These are phyloP conservation scores for Ganoderma meredithae DNA, from an alignment of 1,284 basidiomycete genomes.

Conservation along the genomic window DNA sequence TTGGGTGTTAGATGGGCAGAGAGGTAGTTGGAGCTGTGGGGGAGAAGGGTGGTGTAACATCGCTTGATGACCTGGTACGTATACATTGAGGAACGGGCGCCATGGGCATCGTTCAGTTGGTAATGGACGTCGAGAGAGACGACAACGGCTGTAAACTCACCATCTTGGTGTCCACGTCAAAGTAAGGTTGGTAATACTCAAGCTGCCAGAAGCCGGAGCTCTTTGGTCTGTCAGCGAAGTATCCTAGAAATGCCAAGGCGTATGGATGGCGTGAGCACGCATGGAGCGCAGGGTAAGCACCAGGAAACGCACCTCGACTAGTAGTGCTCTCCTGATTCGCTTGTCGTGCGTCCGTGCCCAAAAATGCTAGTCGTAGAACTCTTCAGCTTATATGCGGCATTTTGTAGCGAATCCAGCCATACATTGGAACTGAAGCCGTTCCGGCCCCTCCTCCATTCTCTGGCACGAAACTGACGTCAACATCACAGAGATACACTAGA, in stretches of 20 bases:
- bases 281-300: not conserved
- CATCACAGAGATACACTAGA: conserved; percentile 20
- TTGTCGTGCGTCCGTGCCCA: conserved; percentile 38
- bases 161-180: conserved; percentile 81
- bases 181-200: conserved; percentile 83
- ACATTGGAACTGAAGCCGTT: conserved; percentile 45
- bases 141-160: conserved; percentile 45
- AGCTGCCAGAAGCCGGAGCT: conserved; percentile 72
- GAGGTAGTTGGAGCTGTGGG: conserved; percentile 61
- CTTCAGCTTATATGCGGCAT: not conserved
- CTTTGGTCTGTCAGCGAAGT: conserved; percentile 47
- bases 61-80: conserved; percentile 65
- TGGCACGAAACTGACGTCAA: conserved; percentile 33
- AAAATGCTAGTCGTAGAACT: conserved; percentile 35
- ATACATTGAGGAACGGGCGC: not conserved
- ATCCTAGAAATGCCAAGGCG: conserved; percentile 42
- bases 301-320: conserved; percentile 34
- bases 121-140: not conserved
- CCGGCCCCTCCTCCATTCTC: conserved; percentile 45
- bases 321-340: conserved; percentile 31
- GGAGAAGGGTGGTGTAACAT: conserved; percentile 78
- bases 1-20: conserved; percentile 69
- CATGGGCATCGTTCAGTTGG: not conserved
- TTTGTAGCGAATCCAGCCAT: conserved; percentile 13
- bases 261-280: not conserved